A percentile compares a stretch with the other conserved stretches of the same genome.
Evolutionary conservation across 1,284 basidiomycete genomes (phyloP).

Genomic region (Heterobasidion occidentale): DNA sequence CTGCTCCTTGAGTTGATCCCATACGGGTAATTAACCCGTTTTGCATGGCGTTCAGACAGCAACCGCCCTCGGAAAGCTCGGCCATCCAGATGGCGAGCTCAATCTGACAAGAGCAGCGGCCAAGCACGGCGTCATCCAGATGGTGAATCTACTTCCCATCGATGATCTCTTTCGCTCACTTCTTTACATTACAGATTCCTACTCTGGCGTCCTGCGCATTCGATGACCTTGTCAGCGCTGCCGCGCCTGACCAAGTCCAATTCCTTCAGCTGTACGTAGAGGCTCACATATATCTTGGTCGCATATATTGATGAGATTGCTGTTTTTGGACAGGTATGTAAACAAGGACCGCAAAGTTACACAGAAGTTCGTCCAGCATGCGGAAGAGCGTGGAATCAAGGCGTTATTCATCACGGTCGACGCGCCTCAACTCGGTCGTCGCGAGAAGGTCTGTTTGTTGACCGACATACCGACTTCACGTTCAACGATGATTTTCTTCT

Average conservation of each 20-base stretch:
- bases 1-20: not conserved
- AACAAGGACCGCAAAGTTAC: slow-evolving; percentile 82
- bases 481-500: not conserved
- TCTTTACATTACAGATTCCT: slow-evolving; percentile 34
- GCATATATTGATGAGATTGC: not conserved
- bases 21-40: not conserved
- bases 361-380: slow-evolving; percentile 77
- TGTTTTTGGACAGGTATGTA: slow-evolving; percentile 50
- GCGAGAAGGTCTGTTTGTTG: slow-evolving; percentile 57
- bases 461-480: not conserved
- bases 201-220: slow-evolving; percentile 87
- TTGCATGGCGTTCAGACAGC: slow-evolving; percentile 40
- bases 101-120: slow-evolving; percentile 82
- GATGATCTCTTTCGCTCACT: not conserved
- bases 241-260: slow-evolving; percentile 65
- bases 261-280: slow-evolving; percentile 67
- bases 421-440: slow-evolving; percentile 84
- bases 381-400: slow-evolving; percentile 79
- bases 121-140: slow-evolving; percentile 78
- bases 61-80: slow-evolving; percentile 85
- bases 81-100: slow-evolving; percentile 89
- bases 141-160: slow-evolving; percentile 42
- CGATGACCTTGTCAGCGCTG: slow-evolving; percentile 83
- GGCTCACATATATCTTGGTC: not conserved
- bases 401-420: slow-evolving; percentile 89